Percentiles rank a stretch among this genome's conserved stretches.
Conservation (phyloP, 2,329 filamentous ascomycete genomes). For the Claviceps capensis region DNA sequence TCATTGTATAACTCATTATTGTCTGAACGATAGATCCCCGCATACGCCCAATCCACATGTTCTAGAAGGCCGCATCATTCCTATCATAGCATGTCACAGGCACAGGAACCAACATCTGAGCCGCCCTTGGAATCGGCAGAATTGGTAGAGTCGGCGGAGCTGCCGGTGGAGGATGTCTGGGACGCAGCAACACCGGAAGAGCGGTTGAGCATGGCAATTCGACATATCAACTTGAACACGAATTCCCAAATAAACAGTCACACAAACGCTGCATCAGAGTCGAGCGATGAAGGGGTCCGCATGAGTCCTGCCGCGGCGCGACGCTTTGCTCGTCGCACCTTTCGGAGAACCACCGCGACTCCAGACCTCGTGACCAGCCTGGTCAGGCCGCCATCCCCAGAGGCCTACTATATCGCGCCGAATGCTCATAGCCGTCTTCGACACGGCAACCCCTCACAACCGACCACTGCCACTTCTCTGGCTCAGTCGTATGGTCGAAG, state of each 20-base stretch:
- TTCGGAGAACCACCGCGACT: conserved; percentile 21
- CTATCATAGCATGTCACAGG: conserved; percentile 2
- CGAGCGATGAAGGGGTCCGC: conserved; percentile 22
- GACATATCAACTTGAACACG: not conserved
- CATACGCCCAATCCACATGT: not conserved
- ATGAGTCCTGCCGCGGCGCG: conserved; percentile 22
- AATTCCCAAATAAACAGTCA: not conserved
- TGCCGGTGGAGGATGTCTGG: too few relatives aligned
- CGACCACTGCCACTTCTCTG: not conserved
- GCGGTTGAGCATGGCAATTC: not conserved
- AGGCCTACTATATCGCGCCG: conserved; percentile 18
- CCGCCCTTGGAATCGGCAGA: not conserved
- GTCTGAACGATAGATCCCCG: not conserved
- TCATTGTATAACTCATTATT: too few relatives aligned
- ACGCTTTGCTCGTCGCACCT: conserved; percentile 22
- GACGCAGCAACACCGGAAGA: not conserved
- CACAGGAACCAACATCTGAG: not conserved
- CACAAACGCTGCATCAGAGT: conserved; percentile 17
- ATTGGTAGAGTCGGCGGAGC: too few relatives aligned
- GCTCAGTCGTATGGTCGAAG: conserved; percentile 7
- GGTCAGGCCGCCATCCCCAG: conserved; percentile 24
- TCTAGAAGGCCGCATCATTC: not conserved
- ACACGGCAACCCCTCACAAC: conserved; percentile 8
- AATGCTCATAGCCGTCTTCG: conserved; percentile 13
- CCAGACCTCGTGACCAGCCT: conserved; percentile 27